Evolutionary conservation across 768 basidiomycete genomes (phyloP).

Genomic region (Gymnopilus dilepis): DNA sequence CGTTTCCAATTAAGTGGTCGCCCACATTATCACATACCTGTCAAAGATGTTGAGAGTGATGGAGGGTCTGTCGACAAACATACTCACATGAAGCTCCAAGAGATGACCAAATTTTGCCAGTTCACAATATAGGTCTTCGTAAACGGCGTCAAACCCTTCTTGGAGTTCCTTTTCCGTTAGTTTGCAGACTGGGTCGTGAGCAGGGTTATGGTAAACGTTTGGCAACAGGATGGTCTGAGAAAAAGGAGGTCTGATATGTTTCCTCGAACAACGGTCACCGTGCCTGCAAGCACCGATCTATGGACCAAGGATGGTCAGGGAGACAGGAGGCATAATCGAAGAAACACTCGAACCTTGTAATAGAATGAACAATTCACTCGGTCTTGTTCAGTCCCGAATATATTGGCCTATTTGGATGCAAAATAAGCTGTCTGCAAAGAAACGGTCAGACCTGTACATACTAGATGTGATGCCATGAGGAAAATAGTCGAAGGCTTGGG

Average conservation of each 20-base stretch:
- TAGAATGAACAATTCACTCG: slow-evolving; percentile 99
- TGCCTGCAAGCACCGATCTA: slow-evolving; percentile 99
- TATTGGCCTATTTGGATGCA: too few relatives aligned
- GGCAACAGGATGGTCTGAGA: slow-evolving; percentile 96
- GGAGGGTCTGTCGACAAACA: not conserved
- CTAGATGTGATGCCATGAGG: slow-evolving; percentile 78
- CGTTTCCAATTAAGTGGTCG: slow-evolving; percentile 97
- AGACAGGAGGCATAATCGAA: slow-evolving; percentile 4
- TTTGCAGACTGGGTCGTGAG: slow-evolving; percentile 90
- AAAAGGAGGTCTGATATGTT: slow-evolving; percentile 97
- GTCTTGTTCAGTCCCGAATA: slow-evolving; percentile 94
- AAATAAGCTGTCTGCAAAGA: too few relatives aligned
- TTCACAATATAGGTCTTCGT: slow-evolving; percentile 95
- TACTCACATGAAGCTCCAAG: slow-evolving; percentile 88
- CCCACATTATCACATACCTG: slow-evolving; percentile 99
- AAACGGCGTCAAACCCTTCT: slow-evolving; percentile 92
- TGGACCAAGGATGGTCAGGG: slow-evolving; percentile 11
- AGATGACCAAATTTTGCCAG: slow-evolving; percentile 94
- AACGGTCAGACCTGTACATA: slow-evolving; percentile 37
- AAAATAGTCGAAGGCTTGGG: not conserved
- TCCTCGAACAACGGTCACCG: slow-evolving; percentile 97
- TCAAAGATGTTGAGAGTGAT: slow-evolving; percentile 1
- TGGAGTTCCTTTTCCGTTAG: slow-evolving; percentile 87
- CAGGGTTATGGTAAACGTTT: slow-evolving; percentile 98
- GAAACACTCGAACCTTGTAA: slow-evolving; percentile 72